Evolutionary conservation across 2,329 filamentous ascomycete species (phyloP).

Genomic region (Fonsecaea multimorphosa): DNA sequence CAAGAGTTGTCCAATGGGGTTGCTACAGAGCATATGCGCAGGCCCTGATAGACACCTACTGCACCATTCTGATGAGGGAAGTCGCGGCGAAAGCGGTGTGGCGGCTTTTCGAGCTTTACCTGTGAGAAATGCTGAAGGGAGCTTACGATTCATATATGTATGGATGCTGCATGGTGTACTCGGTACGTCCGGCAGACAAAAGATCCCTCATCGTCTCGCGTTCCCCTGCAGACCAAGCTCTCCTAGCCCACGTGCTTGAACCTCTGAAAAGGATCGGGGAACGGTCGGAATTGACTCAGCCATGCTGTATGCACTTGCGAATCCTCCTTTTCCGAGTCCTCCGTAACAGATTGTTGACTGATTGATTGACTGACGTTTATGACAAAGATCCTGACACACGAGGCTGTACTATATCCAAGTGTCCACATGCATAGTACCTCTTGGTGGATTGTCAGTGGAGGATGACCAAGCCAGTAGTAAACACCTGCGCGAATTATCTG

Average conservation of each 20-base stretch:
- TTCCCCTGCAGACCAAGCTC: neutral
- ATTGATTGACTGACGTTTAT: too few relatives aligned
- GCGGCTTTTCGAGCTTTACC: too few relatives aligned
- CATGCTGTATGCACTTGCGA: neutral
- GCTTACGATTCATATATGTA: neutral
- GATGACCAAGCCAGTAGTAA: neutral
- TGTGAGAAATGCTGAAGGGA: neutral
- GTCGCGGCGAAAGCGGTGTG: too few relatives aligned
- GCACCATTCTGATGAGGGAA: too few relatives aligned
- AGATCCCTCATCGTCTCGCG: too few relatives aligned
- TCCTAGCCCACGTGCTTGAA: neutral
- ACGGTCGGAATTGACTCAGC: neutral
- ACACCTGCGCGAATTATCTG: constrained; percentile 23
- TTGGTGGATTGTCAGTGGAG: neutral
- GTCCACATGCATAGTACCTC: neutral
- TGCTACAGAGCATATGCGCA: too few relatives aligned
- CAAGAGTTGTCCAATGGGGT: too few relatives aligned
- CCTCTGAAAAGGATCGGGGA: neutral
- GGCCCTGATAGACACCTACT: too few relatives aligned
- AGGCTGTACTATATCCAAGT: neutral
- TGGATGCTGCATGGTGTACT: neutral
- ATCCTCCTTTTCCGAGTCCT: too few relatives aligned
- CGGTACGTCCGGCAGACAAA: too few relatives aligned
- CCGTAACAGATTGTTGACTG: neutral
- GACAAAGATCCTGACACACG: neutral